Percentiles rank a stretch among this genome's conserved stretches.
Evolutionary conservation across 371 early-diverging fungal species (phyloP).

Genomic region (Batkoa obscura): DNA sequence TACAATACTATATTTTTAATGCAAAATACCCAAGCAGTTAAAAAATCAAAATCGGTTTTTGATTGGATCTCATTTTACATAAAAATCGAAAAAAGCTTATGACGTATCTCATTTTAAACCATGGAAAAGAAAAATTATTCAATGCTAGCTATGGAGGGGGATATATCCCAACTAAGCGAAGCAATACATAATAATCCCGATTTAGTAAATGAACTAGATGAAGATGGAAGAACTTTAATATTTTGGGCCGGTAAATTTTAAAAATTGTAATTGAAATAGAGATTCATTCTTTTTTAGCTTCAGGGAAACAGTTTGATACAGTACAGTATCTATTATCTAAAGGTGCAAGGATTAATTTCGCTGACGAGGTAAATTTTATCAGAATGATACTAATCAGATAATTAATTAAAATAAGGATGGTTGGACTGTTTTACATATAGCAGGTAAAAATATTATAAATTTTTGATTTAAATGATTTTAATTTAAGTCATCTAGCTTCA

Average conservation of each 20-base stretch:
- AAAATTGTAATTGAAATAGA: not conserved
- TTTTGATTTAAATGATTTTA: too few relatives aligned
- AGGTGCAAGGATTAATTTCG: not conserved
- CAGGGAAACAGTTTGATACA: not conserved
- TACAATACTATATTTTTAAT: too few relatives aligned
- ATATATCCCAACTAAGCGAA: not conserved
- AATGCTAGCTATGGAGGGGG: not conserved
- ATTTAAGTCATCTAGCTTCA: too few relatives aligned
- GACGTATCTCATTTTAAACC: too few relatives aligned
- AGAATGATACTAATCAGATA: not conserved
- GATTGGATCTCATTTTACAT: too few relatives aligned
- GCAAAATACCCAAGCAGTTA: too few relatives aligned
- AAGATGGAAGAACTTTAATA: not conserved
- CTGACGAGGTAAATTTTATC: not conserved
- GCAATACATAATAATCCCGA: not conserved
- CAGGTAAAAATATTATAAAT: not conserved
- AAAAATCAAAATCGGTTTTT: too few relatives aligned
- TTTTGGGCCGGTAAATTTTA: slow-evolving; percentile 1
- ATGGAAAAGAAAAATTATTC: not conserved
- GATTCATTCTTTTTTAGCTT: not conserved
- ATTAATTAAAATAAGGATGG: not conserved
- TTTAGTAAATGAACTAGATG: not conserved
- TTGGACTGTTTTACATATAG: slow-evolving; percentile 3
- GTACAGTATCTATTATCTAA: not conserved
- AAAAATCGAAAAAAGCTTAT: too few relatives aligned